Conservation (phyloP, 345 rosid genomes). For the Syzygium aqueum region DNA sequence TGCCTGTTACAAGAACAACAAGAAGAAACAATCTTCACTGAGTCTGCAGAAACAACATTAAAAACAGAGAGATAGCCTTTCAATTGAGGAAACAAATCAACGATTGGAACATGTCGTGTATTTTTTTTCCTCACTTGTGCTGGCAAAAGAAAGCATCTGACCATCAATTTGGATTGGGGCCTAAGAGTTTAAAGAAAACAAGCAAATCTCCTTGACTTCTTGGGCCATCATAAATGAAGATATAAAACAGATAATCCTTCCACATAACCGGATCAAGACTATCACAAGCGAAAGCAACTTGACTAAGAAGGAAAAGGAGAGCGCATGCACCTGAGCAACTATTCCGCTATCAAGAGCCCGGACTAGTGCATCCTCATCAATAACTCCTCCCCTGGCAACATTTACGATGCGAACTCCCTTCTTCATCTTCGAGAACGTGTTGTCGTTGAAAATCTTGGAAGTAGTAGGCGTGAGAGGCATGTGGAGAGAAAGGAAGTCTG, state of each 20-base stretch:
- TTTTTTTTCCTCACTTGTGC: background rate
- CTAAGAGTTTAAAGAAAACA: background rate
- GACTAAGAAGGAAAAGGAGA: background rate
- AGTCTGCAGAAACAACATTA: background rate
- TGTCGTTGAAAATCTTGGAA: constrained; percentile 49
- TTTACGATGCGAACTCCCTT: constrained; percentile 71
- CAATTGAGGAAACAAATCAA: background rate
- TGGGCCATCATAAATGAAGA: background rate
- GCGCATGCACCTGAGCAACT: constrained; percentile 50
- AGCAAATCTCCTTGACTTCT: background rate
- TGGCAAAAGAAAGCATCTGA: background rate
- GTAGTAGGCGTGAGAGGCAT: constrained; percentile 74
- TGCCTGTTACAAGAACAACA: constrained; percentile 29
- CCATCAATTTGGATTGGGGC: background rate
- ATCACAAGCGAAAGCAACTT: background rate
- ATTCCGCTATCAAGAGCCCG: constrained; percentile 60
- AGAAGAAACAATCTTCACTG: background rate
- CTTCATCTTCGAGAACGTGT: constrained; percentile 59
- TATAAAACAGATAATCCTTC: background rate
- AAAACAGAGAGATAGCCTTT: background rate
- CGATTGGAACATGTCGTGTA: background rate
- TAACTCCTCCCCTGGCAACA: constrained; percentile 88
- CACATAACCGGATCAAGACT: background rate
- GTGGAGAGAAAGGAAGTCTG: constrained; percentile 75
- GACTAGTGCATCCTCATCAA: constrained; percentile 73